phyloP scores from a whole-genome alignment of 225 moss, liverwort and hornwort species.

The Anthoceros angustus region DNA sequence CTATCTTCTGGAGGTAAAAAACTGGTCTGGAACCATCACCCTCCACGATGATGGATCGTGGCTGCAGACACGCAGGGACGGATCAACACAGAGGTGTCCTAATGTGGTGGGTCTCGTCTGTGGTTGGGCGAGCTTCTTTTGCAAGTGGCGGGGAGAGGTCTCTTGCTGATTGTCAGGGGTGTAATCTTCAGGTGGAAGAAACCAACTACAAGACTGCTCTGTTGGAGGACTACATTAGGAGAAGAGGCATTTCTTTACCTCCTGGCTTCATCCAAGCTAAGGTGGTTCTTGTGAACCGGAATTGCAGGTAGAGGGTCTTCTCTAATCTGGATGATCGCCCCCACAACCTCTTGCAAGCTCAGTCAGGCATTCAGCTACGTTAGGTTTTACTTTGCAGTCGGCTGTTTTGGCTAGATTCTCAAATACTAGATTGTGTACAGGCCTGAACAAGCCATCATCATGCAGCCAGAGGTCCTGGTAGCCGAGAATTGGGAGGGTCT shows the following conservation, averaged over 20 bases:
- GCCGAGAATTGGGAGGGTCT: constrained; percentile 59
- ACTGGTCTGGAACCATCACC: constrained; percentile 61
- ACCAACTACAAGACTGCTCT: constrained; percentile 43
- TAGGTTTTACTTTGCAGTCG: background rate
- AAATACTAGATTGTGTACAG: constrained; percentile 10
- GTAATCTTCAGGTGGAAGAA: constrained; percentile 31
- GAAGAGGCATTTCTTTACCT: constrained; percentile 40
- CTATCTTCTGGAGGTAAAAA: constrained; percentile 72
- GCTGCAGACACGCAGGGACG: constrained; percentile 60
- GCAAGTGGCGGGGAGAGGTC: background rate
- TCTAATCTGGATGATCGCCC: background rate
- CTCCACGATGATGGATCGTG: constrained; percentile 50
- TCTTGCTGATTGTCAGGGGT: background rate
- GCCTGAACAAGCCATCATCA: constrained; percentile 56
- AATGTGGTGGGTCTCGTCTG: constrained; percentile 49
- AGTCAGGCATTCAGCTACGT: background rate
- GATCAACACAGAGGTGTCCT: constrained; percentile 43
- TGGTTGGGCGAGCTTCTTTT: constrained; percentile 9
- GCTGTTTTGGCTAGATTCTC: background rate
- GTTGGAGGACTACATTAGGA: constrained; percentile 47
- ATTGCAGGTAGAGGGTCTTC: constrained; percentile 37
- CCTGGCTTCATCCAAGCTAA: constrained; percentile 43
- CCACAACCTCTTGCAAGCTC: background rate
- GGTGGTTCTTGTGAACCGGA: constrained; percentile 59
- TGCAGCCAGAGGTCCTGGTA: constrained; percentile 54